Percentiles rank a stretch among this genome's conserved stretches.
phyloP scores from a whole-genome alignment of 169 alveolate genomes.

The Plasmodium adleri region DNA sequence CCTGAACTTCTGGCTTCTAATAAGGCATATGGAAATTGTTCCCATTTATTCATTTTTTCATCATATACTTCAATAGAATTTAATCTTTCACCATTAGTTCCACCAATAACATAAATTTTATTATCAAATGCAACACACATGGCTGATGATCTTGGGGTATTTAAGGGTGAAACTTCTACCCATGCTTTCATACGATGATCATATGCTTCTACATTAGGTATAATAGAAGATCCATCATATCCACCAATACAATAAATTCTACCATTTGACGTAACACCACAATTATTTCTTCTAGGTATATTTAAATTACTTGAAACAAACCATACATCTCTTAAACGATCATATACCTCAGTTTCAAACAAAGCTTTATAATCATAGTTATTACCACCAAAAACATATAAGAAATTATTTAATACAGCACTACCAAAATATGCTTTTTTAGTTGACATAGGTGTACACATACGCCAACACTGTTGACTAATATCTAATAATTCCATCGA shows the following conservation, averaged over 20 bases:
- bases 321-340: constrained; percentile 91
- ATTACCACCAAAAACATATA: constrained; percentile 93
- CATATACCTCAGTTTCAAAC: constrained; percentile 92
- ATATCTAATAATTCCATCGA: constrained; percentile 89
- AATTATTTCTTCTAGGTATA: constrained; percentile 88
- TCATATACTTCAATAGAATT: constrained; percentile 90
- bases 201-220: constrained; percentile 88
- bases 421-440: constrained; percentile 88
- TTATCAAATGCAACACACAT: constrained; percentile 87
- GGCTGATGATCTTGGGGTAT: constrained; percentile 90
- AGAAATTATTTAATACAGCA: constrained; percentile 85
- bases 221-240: constrained; percentile 86
- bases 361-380: constrained; percentile 93
- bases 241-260: constrained; percentile 89
- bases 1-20: constrained; percentile 91
- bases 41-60: constrained; percentile 91
- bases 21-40: constrained; percentile 82
- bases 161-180: constrained; percentile 89
- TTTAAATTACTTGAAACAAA: constrained; percentile 84
- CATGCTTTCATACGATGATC: constrained; percentile 91
- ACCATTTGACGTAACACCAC: constrained; percentile 82
- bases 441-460: constrained; percentile 90
- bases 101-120: constrained; percentile 87
- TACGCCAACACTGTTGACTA: constrained; percentile 91
- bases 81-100: constrained; percentile 90